Percentiles rank a stretch among this genome's conserved stretches.
Conservation (phyloP, 768 basidiomycete species). For the Phlebiopsis flavidoalba region DNA sequence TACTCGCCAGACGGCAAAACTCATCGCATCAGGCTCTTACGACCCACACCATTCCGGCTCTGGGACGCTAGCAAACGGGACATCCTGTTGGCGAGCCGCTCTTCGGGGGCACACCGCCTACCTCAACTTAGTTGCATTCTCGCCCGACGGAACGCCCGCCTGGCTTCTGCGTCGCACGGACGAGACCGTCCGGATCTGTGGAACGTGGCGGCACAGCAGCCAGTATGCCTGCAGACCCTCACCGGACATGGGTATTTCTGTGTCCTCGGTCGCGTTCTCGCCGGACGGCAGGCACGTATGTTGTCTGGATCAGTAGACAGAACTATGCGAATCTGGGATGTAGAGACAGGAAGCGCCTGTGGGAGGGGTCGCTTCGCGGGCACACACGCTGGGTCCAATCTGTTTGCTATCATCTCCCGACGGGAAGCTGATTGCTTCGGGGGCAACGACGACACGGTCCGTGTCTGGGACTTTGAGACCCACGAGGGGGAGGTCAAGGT, state of each 20-base stretch:
- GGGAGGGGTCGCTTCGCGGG: background rate
- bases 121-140: conserved; percentile 20
- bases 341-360: background rate
- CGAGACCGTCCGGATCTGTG: conserved; percentile 16
- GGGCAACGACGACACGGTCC: background rate
- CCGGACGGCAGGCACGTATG: background rate
- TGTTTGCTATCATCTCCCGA: conserved; percentile 2
- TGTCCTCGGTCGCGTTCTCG: conserved; percentile 2
- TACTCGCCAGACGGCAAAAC: background rate
- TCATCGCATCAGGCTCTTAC: background rate
- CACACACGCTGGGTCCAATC: background rate
- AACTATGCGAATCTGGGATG: background rate
- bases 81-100: background rate
- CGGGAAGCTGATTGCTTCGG: background rate
- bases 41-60: background rate
- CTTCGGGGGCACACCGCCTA: conserved; percentile 11
- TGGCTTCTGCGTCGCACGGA: conserved; percentile 21
- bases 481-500: background rate
- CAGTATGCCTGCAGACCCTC: background rate
- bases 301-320: conserved; percentile 1
- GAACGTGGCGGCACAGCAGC: conserved; percentile 11
- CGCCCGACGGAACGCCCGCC: conserved; percentile 21
- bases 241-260: background rate
- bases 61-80: background rate
- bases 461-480: background rate